Evolutionary conservation across 1,139 yeast species (phyloP), one percentile per base, ranked within the genome.

Genomic region (Kodamaea alishanica): DNA sequence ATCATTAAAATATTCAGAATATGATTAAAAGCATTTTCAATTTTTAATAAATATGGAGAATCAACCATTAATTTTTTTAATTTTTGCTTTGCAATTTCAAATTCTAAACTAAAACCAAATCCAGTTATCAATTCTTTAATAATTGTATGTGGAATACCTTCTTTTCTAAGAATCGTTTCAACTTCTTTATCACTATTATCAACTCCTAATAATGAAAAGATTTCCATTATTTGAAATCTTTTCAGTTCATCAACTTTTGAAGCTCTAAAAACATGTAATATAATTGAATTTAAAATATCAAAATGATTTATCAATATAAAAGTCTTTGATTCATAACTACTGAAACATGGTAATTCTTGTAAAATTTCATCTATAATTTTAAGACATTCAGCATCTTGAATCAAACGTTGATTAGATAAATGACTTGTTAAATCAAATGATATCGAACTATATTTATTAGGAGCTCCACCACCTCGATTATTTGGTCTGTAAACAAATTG

Each of bases 321-420:
- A 1, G 58, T 49, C 26, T 76, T 76, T 0, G 77, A 67, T 23
- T 68, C 65, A 35, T 60, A 60, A 8, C 54, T 45, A 30, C 72
- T 74, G 53, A 84, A 80, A 35, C 84, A 81, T 1, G 94, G 90
- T 42, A 86, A 78, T 1, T 73, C 55, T 5, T 70, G 61, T 2
- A 85, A 60, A 5, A 89, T 70, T 50, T 88, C 95, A 52, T 85
- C 94, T 28, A 88, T 71, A 1, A 88, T 84, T 50, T 85, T 84
- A 35, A 92, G 66, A 43, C 92, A 79, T 54, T 92, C 98, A 0
- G 97, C 96, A 56, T 92, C 97, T 49, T 83, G 73, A 5, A 78
- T 65, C 6, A 72, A 55, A 25, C 45, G 51, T 42, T 70, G 75
- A 1, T 63, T 44, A 0, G 74, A 54, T 32, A 77, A 78, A 25